A percentile compares a stretch with the other conserved stretches of the same genome.
phyloP scores from a whole-genome alignment of 305 asterid genomes.

The Plantago rigida region DNA sequence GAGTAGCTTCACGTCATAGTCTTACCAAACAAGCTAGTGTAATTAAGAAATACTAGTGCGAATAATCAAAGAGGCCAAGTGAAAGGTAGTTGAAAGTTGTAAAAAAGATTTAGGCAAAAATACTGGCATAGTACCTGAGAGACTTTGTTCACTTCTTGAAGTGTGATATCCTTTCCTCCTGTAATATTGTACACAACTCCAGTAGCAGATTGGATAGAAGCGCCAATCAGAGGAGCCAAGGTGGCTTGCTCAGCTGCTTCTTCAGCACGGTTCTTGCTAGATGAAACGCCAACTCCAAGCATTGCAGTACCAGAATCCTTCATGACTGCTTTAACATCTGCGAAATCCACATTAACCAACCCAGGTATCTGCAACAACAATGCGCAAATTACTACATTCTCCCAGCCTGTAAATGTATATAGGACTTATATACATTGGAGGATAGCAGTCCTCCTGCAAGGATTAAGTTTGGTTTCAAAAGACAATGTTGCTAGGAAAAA shows the following conservation, averaged over 20 bases:
- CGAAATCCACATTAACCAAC: constrained; percentile 91
- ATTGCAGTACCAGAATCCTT: constrained; percentile 94
- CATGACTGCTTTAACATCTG: constrained; percentile 95
- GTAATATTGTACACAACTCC: constrained; percentile 76
- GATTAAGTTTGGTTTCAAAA: neutral
- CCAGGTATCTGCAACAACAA: constrained; percentile 65
- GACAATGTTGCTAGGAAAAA: neutral
- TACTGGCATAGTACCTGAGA: constrained; percentile 54
- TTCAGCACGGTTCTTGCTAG: constrained; percentile 74
- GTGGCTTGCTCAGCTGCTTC: constrained; percentile 74
- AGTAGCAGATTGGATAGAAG: constrained; percentile 61
- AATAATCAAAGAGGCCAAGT: too few species aligned
- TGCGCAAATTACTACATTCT: neutral
- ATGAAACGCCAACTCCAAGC: constrained; percentile 96
- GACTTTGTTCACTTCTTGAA: constrained; percentile 91
- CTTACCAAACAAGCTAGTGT: too few species aligned
- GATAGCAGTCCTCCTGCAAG: neutral
- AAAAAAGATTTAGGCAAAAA: too few species aligned
- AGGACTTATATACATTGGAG: neutral
- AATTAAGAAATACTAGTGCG: too few species aligned
- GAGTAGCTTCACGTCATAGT: too few species aligned
- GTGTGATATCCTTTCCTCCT: constrained; percentile 91
- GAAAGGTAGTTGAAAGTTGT: neutral
- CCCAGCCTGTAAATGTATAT: neutral
- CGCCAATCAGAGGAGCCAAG: constrained; percentile 58